Percentiles rank a stretch among this genome's conserved stretches.
Conservation (phyloP, 805 yeast species). For the Saccharomycopsis lassenensis region DNA sequence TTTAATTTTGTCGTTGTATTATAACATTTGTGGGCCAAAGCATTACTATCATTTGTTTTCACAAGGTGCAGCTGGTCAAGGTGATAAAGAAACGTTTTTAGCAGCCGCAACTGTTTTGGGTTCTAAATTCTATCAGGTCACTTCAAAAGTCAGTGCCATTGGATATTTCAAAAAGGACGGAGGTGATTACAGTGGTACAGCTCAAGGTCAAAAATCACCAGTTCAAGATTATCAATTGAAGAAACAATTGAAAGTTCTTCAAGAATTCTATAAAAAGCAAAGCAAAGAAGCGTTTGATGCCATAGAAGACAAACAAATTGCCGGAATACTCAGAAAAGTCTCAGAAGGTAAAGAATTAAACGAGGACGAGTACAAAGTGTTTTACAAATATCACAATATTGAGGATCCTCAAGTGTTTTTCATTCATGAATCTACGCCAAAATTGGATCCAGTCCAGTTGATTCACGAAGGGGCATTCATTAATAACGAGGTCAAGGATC, state of each 20-base stretch:
- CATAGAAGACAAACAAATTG: too few species aligned
- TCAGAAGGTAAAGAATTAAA: too few species aligned
- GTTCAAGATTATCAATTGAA: conserved; percentile 12
- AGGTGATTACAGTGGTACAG: conserved; percentile 15
- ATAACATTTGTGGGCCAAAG: conserved; percentile 55
- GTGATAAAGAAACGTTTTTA: conserved; percentile 69
- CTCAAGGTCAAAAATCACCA: conserved; percentile 16
- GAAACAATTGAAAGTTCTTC: neutral
- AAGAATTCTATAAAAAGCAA: neutral
- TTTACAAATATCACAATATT: neutral
- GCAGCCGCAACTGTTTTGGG: conserved; percentile 50
- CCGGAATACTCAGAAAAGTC: too few species aligned
- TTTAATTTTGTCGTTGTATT: conserved; percentile 47
- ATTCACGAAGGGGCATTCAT: conserved; percentile 10
- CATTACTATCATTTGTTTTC: conserved; percentile 59
- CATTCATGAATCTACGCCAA: conserved; percentile 17
- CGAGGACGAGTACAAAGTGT: conserved; percentile 2
- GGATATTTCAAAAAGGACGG: conserved; percentile 25
- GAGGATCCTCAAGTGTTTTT: conserved; percentile 11
- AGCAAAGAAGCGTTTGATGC: neutral
- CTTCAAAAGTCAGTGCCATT: conserved; percentile 26
- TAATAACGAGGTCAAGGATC: conserved; percentile 10
- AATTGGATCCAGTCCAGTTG: conserved; percentile 13
- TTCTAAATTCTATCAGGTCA: conserved; percentile 43
- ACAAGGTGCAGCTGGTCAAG: conserved; percentile 70